Base-by-base conservation (phyloP, 257 asterid species). In the Linaria vulgaris region DNA sequence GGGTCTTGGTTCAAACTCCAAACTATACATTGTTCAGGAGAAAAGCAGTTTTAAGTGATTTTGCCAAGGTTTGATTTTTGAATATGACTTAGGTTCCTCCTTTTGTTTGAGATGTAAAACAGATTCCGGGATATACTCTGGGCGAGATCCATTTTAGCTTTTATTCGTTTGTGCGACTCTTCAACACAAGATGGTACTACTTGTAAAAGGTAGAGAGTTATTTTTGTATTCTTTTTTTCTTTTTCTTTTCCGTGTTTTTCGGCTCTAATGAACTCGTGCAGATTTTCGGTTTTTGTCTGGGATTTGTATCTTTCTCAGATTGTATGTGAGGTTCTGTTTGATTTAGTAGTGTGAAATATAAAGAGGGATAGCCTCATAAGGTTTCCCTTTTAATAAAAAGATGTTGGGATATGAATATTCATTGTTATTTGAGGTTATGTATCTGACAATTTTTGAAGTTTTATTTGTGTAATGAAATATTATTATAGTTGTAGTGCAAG, bases 101-200 rank as follows among this genome's bases (percentile, higher is more conserved):
- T 75, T 81, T 72, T 47, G 73, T 64, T 79, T 71, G 87, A 88
- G 96, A 74, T 76, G 89, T 79, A 81, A 69, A 81, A 81, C 80
- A 81, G 83, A 69, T 72, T 74, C 83, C 83, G 82, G 82, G 84
- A 80, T 76, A 87, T 78, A 75, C 79, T 72, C 34, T 27, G 34
- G 34, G 6, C n/a, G n/a, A 27, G 69, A 50, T 80, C 83, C 78
- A 63, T 68, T 78, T 76, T 73, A 78, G 85, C 71, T 75, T n/a
- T 66, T 64, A 77, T 72, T 75, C 71, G 74, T 76, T n/a, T 72
- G 80, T 69, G 84, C 77, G 72, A 66, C 83, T 74, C 71, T 76
- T 75, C 79, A 44, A 76, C 79, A 52, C 77, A 61, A 71, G 77
- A 62, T 66, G 69, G 78, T 78, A 75, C 76, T 75, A 49, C 85